Base-by-base conservation (phyloP, 306 rosid genomes). In the Delonix regia region DNA sequence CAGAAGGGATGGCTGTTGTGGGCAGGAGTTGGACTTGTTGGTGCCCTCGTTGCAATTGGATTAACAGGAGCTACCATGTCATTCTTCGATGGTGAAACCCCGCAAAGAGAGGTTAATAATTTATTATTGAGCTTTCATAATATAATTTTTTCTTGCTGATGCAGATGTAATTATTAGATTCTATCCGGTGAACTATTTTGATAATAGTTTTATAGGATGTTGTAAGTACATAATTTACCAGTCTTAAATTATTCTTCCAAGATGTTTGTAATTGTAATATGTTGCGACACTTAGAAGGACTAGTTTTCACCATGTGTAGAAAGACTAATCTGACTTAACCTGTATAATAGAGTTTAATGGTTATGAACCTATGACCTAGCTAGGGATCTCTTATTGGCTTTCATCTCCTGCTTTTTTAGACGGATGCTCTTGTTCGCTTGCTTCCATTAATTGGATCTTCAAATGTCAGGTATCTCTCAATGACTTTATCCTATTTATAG, bases 381-480 rank as follows among this genome's bases (percentile, higher is more conserved):
- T 66, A 34, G 68, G 67, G 55, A 76, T 71, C 59, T 62, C 86
- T 69, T 61, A 61, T 19, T 73, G 36, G 79, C 71, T 55, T 55
- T 48, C 49, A 36, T 85, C 63, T 81, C 74, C 69, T 88, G 69
- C 77, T 90, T 80, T 13, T 91, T 81, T 93, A 95, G 99, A 91
- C 97, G 41, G 99, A 95, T 36, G 97, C 99, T 75, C 90, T 95
- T 18, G 97, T 90, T 69, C 91, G 87, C 53, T 85, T 95, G 90
- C 99, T 95, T 79, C 99, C 99, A 14, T 75, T 95, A 67, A 90
- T 95, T 79, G 98, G 99, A 76, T 89, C 97, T 44, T 95, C 99
- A 55, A 85, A 69, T 80, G 78, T 93, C 84, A 95, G 98, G 99
- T 94, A 88, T 53, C 45, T 48, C 48, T 5, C n/a, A 68, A 69